These are phyloP conservation scores for Calonectria pseudoreteaudii DNA, from an alignment of 2,329 filamentous ascomycete genomes.

Conservation along the genomic window DNA sequence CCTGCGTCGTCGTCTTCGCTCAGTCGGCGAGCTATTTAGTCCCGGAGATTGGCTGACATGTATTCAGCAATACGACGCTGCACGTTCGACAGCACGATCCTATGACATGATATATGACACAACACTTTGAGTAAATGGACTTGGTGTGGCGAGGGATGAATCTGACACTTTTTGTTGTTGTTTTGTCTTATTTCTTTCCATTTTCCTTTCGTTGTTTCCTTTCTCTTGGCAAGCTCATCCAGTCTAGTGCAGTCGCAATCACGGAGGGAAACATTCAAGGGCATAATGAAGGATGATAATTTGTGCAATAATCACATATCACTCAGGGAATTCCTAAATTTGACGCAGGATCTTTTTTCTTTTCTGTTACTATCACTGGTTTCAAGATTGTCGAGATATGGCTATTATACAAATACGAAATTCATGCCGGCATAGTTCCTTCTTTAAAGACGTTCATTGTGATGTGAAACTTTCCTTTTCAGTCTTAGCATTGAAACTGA, in stretches of 20 bases:
- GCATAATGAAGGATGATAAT: background rate
- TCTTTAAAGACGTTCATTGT: background rate
- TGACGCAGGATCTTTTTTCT: background rate
- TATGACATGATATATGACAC: background rate
- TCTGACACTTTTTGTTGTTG: background rate
- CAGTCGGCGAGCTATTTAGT: constrained; percentile 14
- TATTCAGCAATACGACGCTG: background rate
- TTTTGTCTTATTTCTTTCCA: background rate
- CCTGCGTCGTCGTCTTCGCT: constrained; percentile 13
- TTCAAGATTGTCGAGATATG: background rate
- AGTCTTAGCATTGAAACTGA: background rate
- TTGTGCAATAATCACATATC: background rate
- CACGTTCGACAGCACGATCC: background rate
- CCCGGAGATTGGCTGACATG: constrained; percentile 4
- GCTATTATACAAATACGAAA: background rate
- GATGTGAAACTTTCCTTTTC: background rate
- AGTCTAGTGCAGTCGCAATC: too few relatives aligned
- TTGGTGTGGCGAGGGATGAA: background rate
- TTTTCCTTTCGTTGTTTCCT: background rate
- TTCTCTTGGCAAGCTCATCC: background rate
- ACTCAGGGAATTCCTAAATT: background rate
- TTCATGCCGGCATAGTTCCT: background rate
- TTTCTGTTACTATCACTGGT: background rate
- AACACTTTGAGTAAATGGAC: background rate
- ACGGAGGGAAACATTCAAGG: background rate